Conservation (phyloP, 441 rosid species). For the Erodium moschatum region DNA sequence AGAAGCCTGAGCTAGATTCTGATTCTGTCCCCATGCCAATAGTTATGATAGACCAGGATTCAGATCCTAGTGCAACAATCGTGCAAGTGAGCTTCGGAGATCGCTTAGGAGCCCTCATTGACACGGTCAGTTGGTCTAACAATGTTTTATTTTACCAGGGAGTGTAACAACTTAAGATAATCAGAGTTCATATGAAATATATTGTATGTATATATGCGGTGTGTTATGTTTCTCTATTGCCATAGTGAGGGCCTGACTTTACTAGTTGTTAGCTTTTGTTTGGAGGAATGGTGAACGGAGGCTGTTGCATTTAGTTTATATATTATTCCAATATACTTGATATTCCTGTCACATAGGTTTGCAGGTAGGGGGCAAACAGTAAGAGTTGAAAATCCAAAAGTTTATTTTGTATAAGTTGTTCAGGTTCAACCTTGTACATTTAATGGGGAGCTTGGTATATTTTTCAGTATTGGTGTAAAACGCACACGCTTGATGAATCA, state of each 20-base stretch:
- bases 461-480: not conserved
- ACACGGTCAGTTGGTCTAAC: constrained; percentile 45
- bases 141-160: not conserved
- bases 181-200: not conserved
- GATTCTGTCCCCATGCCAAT: constrained; percentile 53
- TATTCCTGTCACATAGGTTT: not conserved
- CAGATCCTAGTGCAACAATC: constrained; percentile 67
- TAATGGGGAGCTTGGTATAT: not conserved
- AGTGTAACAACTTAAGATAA: not conserved
- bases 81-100: constrained; percentile 91
- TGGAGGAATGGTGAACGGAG: not conserved
- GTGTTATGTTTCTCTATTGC: not conserved
- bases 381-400: not conserved
- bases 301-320: not conserved
- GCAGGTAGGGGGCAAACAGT: not conserved
- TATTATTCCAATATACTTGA: not conserved
- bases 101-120: constrained; percentile 90
- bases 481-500: not conserved
- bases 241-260: not conserved
- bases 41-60: constrained; percentile 79
- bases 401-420: not conserved
- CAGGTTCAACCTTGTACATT: not conserved
- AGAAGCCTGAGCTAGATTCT: constrained; percentile 45
- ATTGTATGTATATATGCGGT: not conserved
- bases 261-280: not conserved